Evolutionary conservation across 129 eudicot genomes (phyloP).

Genomic region (Escallonia herrerae): DNA sequence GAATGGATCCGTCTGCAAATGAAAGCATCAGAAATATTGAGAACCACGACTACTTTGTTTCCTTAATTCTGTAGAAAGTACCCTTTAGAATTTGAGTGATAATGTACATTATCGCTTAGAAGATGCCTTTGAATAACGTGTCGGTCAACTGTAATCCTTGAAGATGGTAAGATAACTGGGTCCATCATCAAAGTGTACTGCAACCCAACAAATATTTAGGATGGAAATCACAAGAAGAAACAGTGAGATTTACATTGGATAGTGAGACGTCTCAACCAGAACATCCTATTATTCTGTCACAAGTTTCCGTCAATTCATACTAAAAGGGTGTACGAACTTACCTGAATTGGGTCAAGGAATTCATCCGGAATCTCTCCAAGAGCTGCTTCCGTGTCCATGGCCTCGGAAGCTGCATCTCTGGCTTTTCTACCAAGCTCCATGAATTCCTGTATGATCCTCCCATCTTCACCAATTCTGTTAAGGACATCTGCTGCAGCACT

Average conservation of each 20-base stretch:
- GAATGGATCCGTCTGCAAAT: slow-evolving; percentile 86
- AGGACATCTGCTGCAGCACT: slow-evolving; percentile 82
- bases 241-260: no score
- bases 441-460: slow-evolving; percentile 63
- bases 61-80: background rate
- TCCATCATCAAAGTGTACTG: slow-evolving; percentile 95
- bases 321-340: slow-evolving; percentile 7
- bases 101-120: slow-evolving; percentile 63
- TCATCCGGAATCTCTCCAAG: slow-evolving; percentile 97
- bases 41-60: background rate
- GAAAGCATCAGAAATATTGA: background rate
- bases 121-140: slow-evolving; percentile 96
- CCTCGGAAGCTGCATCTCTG: slow-evolving; percentile 83
- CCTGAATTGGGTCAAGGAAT: slow-evolving; percentile 95
- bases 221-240: no score
- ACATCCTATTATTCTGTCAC: background rate
- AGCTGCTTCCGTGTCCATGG: slow-evolving; percentile 88
- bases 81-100: background rate
- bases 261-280: no score
- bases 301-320: background rate
- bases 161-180: slow-evolving; percentile 93
- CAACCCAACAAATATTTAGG: slow-evolving; percentile 11
- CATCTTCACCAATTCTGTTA: slow-evolving; percentile 75
- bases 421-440: slow-evolving; percentile 77
- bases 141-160: slow-evolving; percentile 76